phyloP scores from a whole-genome alignment of 1,284 basidiomycete species.

The Irpex sp. region DNA sequence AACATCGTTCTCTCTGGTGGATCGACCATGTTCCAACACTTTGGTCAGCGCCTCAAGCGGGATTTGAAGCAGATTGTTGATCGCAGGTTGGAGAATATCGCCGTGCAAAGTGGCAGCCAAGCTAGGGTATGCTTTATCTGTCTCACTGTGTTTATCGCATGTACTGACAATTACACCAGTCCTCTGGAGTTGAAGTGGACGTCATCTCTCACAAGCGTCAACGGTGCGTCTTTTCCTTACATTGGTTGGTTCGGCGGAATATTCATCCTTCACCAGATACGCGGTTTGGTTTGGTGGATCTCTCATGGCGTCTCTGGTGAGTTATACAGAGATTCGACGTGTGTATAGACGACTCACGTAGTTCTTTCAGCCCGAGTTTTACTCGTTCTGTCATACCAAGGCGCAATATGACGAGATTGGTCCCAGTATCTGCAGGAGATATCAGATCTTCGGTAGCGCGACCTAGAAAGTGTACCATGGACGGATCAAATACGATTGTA shows the following conservation, averaged over 20 bases:
- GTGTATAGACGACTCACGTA: not conserved
- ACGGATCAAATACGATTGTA: conserved; percentile 12
- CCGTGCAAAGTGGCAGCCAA: conserved; percentile 70
- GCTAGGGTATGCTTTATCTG: conserved; percentile 59
- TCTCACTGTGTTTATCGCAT: not conserved
- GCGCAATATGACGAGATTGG: conserved; percentile 98
- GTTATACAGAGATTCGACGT: conserved; percentile 28
- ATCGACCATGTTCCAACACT: conserved; percentile 98
- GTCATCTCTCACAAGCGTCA: conserved; percentile 99
- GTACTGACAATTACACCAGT: conserved; percentile 42
- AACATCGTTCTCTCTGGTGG: conserved; percentile 95
- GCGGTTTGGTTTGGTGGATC: conserved; percentile 99
- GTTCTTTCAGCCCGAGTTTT: conserved; percentile 88
- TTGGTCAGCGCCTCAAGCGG: conserved; percentile 92
- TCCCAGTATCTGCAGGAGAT: conserved; percentile 91
- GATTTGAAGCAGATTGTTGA: conserved; percentile 96
- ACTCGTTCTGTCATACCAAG: conserved; percentile 96
- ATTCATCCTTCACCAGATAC: conserved; percentile 49
- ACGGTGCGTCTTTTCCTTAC: conserved; percentile 44
- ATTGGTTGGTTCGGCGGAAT: not conserved
- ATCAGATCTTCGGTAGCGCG: conserved; percentile 92
- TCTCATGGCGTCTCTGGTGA: conserved; percentile 85
- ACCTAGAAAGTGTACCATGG: conserved; percentile 40
- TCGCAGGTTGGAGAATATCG: conserved; percentile 80
- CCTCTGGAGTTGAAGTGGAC: conserved; percentile 92